Percentiles rank a stretch among this genome's conserved stretches.
These are phyloP conservation scores for Trichoderma sp. DNA, from an alignment of 2,329 filamentous ascomycete genomes.

Conservation along the genomic window DNA sequence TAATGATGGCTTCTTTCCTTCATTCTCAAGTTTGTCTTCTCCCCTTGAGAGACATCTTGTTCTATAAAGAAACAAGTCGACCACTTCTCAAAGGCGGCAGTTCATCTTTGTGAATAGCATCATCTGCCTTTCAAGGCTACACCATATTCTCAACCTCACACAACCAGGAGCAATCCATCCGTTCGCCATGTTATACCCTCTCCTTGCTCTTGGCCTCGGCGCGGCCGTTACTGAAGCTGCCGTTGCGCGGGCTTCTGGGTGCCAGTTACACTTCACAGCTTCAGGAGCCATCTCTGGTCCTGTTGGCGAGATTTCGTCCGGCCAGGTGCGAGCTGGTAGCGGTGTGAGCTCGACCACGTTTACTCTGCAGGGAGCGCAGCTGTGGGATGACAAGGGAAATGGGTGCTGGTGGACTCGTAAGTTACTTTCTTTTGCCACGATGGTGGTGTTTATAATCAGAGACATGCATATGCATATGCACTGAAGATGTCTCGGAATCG, in stretches of 20 bases:
- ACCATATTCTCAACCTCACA: neutral
- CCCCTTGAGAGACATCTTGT: neutral
- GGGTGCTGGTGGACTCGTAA: constrained; percentile 65
- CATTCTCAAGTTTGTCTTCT: neutral
- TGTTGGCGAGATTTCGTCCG: constrained; percentile 61
- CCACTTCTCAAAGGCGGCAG: neutral
- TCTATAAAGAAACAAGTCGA: neutral
- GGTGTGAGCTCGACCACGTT: constrained; percentile 50
- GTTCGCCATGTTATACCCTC: constrained; percentile 22
- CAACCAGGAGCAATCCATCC: neutral
- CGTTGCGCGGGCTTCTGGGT: constrained; percentile 25
- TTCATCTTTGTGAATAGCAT: neutral
- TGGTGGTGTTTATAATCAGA: neutral
- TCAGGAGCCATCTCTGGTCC: constrained; percentile 51
- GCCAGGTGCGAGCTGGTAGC: constrained; percentile 56
- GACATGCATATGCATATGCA: neutral
- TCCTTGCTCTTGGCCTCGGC: constrained; percentile 25
- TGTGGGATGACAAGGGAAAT: constrained; percentile 57
- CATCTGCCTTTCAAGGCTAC: neutral
- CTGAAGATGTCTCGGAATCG: constrained; percentile 3
- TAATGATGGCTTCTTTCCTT: constrained; percentile 4
- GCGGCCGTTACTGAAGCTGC: constrained; percentile 24
- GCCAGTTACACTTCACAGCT: constrained; percentile 51
- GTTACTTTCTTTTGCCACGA: constrained; percentile 25
- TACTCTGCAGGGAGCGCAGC: constrained; percentile 54